Percentiles rank a stretch among this genome's conserved stretches.
phyloP scores from a whole-genome alignment of 805 yeast species.

The Starmerella bombicola region DNA sequence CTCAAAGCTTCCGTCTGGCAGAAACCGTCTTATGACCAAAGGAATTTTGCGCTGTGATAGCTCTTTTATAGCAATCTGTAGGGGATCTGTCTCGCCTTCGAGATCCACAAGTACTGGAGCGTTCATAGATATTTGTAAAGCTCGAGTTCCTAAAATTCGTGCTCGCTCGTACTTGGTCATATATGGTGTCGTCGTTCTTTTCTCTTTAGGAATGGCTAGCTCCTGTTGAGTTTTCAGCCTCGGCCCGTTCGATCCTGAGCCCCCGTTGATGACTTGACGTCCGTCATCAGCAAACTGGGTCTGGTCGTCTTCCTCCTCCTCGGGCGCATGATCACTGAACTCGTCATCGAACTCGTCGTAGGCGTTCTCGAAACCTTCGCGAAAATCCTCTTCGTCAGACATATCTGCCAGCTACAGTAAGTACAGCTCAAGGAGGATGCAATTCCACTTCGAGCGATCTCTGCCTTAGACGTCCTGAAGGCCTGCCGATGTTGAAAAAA shows the following conservation, averaged over 20 bases:
- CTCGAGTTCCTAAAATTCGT: slow-evolving; percentile 92
- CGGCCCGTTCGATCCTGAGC: slow-evolving; percentile 25
- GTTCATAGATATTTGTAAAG: slow-evolving; percentile 92
- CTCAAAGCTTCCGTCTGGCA: slow-evolving; percentile 94
- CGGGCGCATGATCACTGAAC: slow-evolving; percentile 59
- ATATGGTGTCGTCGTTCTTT: slow-evolving; percentile 91
- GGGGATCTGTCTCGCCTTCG: slow-evolving; percentile 98
- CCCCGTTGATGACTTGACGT: slow-evolving; percentile 58
- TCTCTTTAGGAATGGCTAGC: slow-evolving; percentile 76
- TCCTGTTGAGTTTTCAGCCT: slow-evolving; percentile 60
- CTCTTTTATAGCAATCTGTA: slow-evolving; percentile 96
- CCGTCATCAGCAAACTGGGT: slow-evolving; percentile 49
- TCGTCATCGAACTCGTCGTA: slow-evolving; percentile 62
- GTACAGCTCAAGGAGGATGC: no score
- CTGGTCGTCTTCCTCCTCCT: slow-evolving; percentile 32
- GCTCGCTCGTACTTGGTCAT: slow-evolving; percentile 99
- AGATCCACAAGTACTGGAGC: slow-evolving; percentile 97
- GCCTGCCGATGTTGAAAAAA: no score
- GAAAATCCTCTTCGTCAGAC: slow-evolving; percentile 44
- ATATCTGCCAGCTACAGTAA: slow-evolving; percentile 19
- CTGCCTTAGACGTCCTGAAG: no score
- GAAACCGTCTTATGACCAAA: slow-evolving; percentile 82
- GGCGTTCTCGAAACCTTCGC: slow-evolving; percentile 47
- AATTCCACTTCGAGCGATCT: no score
- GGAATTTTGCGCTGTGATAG: slow-evolving; percentile 91